A percentile compares a stretch with the other conserved stretches of the same genome.
phyloP scores from a whole-genome alignment of 805 yeast species.

The Cyberlindnera meyerae region DNA sequence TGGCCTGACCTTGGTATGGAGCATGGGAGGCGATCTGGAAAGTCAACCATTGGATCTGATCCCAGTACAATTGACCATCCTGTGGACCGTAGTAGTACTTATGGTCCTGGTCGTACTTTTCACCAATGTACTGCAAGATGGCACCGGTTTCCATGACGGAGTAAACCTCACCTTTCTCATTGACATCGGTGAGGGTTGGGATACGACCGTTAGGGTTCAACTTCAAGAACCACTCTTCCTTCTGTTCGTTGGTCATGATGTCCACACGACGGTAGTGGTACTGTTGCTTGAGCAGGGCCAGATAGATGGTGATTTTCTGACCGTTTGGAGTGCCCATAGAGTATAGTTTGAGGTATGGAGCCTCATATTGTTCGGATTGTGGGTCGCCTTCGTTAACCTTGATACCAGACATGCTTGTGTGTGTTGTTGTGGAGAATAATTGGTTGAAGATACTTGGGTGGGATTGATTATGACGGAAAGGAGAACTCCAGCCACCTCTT shows the following conservation, averaged over 20 bases:
- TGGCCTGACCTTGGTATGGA: constrained; percentile 60
- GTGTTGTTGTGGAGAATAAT: no score
- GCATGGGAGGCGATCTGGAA: constrained; percentile 59
- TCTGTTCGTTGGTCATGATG: constrained; percentile 40
- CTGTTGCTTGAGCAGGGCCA: constrained; percentile 29
- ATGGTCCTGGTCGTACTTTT: constrained; percentile 52
- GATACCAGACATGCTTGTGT: background rate
- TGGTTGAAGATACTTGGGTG: no score
- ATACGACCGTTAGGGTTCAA: constrained; percentile 61
- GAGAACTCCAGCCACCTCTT: no score
- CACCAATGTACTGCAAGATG: constrained; percentile 53
- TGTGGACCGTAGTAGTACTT: constrained; percentile 32
- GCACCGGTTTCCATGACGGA: constrained; percentile 58
- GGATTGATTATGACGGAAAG: no score
- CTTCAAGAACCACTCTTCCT: constrained; percentile 51
- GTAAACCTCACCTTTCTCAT: constrained; percentile 35
- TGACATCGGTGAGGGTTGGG: constrained; percentile 44
- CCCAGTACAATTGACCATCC: constrained; percentile 43
- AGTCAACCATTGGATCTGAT: constrained; percentile 46
- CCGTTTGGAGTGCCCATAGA: constrained; percentile 41
- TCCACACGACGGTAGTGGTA: constrained; percentile 37
- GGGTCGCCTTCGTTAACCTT: constrained; percentile 29
- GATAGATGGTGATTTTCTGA: constrained; percentile 32
- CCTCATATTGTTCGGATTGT: constrained; percentile 24
- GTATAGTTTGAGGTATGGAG: constrained; percentile 42